Conservation (phyloP, 2,329 filamentous ascomycete genomes). For the Fusarium zealandicum region DNA sequence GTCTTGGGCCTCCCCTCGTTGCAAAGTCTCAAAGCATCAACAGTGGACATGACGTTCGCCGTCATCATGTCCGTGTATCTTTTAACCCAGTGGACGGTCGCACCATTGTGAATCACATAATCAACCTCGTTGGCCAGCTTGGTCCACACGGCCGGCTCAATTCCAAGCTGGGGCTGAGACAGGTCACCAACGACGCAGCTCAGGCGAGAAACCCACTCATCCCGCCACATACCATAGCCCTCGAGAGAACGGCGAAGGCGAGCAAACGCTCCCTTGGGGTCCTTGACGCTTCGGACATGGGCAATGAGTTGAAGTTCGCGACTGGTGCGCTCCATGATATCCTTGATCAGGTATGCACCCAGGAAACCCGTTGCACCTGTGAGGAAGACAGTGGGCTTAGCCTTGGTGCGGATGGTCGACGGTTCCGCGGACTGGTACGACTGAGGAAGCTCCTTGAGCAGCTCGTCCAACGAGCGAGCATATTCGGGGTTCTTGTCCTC, state of each 20-base stretch:
- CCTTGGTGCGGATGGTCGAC: slow-evolving; percentile 35
- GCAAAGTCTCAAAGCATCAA: slow-evolving; percentile 79
- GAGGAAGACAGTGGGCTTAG: slow-evolving; percentile 70
- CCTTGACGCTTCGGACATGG: slow-evolving; percentile 73
- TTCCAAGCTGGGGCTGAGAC: slow-evolving; percentile 73
- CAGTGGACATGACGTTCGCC: slow-evolving; percentile 81
- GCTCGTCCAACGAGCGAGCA: slow-evolving; percentile 59
- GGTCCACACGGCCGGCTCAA: slow-evolving; percentile 72
- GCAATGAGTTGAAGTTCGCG: slow-evolving; percentile 63
- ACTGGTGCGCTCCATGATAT: slow-evolving; percentile 65
- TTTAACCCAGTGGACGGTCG: slow-evolving; percentile 81
- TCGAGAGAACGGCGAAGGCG: slow-evolving; percentile 72
- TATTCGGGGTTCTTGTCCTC: slow-evolving; percentile 61
- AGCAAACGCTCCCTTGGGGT: slow-evolving; percentile 63
- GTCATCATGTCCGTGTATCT: slow-evolving; percentile 75
- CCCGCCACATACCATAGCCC: slow-evolving; percentile 82
- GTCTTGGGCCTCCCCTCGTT: slow-evolving; percentile 79
- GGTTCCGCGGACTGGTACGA: slow-evolving; percentile 49
- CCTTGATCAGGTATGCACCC: slow-evolving; percentile 79
- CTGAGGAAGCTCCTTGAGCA: slow-evolving; percentile 58
- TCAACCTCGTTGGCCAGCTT: slow-evolving; percentile 71
- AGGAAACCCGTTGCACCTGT: slow-evolving; percentile 85
- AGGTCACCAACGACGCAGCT: slow-evolving; percentile 77
- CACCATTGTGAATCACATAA: slow-evolving; percentile 82
- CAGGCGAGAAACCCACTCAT: slow-evolving; percentile 71